phyloP scores from a whole-genome alignment of 2,329 filamentous ascomycete genomes.

The Clonostachys solani region DNA sequence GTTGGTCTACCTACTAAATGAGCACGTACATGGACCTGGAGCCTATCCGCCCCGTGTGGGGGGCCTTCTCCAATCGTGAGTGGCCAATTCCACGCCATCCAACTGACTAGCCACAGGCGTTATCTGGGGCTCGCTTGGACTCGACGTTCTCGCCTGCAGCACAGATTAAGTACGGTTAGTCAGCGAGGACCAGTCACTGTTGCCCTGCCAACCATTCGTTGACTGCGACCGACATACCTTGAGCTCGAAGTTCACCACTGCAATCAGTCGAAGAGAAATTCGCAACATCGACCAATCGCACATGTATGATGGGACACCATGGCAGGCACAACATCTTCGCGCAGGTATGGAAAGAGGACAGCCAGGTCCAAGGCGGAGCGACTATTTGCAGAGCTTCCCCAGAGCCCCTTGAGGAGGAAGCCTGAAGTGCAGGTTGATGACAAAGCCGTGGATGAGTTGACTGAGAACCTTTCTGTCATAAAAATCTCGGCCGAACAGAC shows the following conservation, averaged over 20 bases:
- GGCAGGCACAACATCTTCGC: conserved; percentile 34
- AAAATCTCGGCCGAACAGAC: neutral
- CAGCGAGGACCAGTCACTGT: neutral
- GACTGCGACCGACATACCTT: neutral
- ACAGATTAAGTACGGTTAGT: neutral
- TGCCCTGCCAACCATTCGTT: neutral
- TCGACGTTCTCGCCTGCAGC: neutral
- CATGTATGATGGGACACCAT: conserved; percentile 22
- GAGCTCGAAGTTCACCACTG: neutral
- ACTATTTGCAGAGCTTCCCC: conserved; percentile 46
- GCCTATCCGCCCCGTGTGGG: neutral
- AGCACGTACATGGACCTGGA: too few relatives aligned
- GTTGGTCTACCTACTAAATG: too few relatives aligned
- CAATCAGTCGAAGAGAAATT: neutral
- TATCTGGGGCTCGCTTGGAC: too few relatives aligned
- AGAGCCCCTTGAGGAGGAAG: conserved; percentile 37
- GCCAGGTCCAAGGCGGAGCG: conserved; percentile 41
- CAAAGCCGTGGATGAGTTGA: neutral
- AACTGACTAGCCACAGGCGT: too few relatives aligned
- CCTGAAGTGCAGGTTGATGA: neutral
- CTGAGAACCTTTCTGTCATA: neutral
- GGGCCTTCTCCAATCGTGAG: neutral
- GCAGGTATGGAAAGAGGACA: conserved; percentile 47
- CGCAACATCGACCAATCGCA: neutral
- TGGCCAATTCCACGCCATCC: neutral